Conservation (phyloP, 164 flowering plant species). For the Annona squamosa region DNA sequence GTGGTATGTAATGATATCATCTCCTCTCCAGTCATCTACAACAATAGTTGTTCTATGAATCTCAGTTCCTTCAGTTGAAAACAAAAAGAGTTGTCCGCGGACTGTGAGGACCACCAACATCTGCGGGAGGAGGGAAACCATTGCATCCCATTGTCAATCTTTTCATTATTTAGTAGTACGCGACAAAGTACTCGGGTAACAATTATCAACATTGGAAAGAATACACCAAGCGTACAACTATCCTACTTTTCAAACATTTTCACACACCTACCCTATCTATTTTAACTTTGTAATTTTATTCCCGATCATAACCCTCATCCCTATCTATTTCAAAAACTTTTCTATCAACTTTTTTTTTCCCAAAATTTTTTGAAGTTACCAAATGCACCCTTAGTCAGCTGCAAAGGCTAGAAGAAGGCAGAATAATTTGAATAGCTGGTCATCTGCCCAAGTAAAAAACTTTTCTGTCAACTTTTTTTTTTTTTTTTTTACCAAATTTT, state of each 20-base stretch:
- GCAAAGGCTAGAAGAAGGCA: background rate
- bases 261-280: too few relatives aligned
- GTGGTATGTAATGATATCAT: conserved; percentile 71
- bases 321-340: too few relatives aligned
- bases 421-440: conserved; percentile 44
- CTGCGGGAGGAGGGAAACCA: conserved; percentile 31
- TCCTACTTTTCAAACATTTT: too few relatives aligned
- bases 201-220: background rate
- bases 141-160: background rate
- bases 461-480: background rate
- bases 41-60: conserved; percentile 80
- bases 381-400: background rate
- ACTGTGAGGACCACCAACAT: conserved; percentile 83
- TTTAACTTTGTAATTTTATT: too few relatives aligned
- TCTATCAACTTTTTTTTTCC: background rate
- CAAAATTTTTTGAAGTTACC: background rate
- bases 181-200: too few relatives aligned
- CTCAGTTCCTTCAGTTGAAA: conserved; percentile 70
- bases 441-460: conserved; percentile 16
- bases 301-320: too few relatives aligned
- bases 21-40: conserved; percentile 56
- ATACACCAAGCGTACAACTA: background rate
- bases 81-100: conserved; percentile 71
- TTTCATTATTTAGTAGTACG: too few relatives aligned
- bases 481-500: too few relatives aligned